Conservation (phyloP, 345 rosid genomes). For the Atalantia buxifolia region DNA sequence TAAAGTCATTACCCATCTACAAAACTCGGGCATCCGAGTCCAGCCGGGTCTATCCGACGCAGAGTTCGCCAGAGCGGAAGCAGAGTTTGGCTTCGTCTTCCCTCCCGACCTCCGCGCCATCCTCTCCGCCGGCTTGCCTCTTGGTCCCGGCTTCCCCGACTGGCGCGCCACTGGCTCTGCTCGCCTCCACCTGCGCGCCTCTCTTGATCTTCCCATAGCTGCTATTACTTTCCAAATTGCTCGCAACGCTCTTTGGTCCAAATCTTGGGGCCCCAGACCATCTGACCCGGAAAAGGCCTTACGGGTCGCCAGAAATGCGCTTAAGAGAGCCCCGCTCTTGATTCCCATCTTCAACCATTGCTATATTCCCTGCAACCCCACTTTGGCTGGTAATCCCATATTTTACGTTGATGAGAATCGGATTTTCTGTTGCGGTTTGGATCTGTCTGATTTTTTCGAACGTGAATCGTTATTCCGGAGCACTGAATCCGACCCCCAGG, state of each 20-base stretch:
- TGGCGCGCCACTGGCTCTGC: conserved; percentile 76
- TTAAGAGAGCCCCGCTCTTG: conserved; percentile 82
- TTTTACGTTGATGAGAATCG: conserved; percentile 86
- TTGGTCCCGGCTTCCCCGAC: conserved; percentile 89
- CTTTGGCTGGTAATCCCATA: conserved; percentile 92
- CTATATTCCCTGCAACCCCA: conserved; percentile 86
- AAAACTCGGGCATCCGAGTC: conserved; percentile 66
- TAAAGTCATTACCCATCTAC: conserved; percentile 67
- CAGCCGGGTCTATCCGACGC: conserved; percentile 78
- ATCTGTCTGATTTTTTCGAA: conserved; percentile 89
- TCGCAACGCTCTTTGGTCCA: conserved; percentile 81
- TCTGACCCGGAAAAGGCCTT: conserved; percentile 81
- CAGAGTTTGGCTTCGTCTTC: conserved; percentile 85
- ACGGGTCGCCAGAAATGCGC: conserved; percentile 78
- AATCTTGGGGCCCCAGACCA: conserved; percentile 87
- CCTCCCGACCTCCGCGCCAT: conserved; percentile 95
- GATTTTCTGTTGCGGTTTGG: conserved; percentile 90
- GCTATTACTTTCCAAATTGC: conserved; percentile 92
- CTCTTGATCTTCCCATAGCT: conserved; percentile 84
- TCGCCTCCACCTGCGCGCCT: conserved; percentile 77
- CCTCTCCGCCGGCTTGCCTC: conserved; percentile 79
- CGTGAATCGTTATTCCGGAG: conserved; percentile 66
- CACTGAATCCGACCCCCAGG: conserved; percentile 39
- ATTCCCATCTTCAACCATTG: conserved; percentile 92
- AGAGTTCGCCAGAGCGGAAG: conserved; percentile 86